Base-by-base conservation (phyloP, 2,329 filamentous ascomycete genomes). In the Curvularia sp. region DNA sequence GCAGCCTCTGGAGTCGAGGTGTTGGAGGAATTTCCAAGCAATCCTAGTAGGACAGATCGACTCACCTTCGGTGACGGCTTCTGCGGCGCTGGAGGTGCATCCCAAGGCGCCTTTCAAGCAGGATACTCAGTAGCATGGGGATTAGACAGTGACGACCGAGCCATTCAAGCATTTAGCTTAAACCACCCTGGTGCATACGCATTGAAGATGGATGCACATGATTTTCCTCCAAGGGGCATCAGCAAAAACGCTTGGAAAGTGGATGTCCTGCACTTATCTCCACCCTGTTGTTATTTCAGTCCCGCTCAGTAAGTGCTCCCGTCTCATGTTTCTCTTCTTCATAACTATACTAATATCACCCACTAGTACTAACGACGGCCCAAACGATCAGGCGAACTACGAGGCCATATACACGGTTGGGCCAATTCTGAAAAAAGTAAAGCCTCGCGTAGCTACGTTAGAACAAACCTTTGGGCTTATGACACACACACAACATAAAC, bases 31-130 rank as follows among this genome's bases (percentile, higher is more conserved):
- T 41, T 46, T n/a, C 2, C 27, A 18, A 61, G n/a, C n/a, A n/a
- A 15, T 7, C 19, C 12, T 0, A 49, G 32, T 21, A 50, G 21
- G 3, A 19, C 23, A 9, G 36, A 13, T 12, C 41, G 13, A 4
- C 60, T 66, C 5, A 61, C 49, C 0, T 64, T 68, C 19, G 66
- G 53, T 0, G 70, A 73, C 18, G 32, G 23, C 0, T 73, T 66
- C 36, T 71, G 67, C 27, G 68, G 70, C 2, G 54, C 48, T n/a
- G 70, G 70, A 18, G 69, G 69, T 23, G 60, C 63, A 0, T 68
- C 66, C 5, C 34, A 57, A 39, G 70, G 69, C 15, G 70, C 69
- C 4, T n/a, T 19, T 0, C 57, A 66, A 27, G 69, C 69, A 0
- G 67, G 63, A 0, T 48, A 65, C 7, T 1, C 23, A 1, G 45